Evolutionary conservation across 192 early-diverging fungal species (phyloP).

Genomic region (Gryganskiella cystojenkinii): DNA sequence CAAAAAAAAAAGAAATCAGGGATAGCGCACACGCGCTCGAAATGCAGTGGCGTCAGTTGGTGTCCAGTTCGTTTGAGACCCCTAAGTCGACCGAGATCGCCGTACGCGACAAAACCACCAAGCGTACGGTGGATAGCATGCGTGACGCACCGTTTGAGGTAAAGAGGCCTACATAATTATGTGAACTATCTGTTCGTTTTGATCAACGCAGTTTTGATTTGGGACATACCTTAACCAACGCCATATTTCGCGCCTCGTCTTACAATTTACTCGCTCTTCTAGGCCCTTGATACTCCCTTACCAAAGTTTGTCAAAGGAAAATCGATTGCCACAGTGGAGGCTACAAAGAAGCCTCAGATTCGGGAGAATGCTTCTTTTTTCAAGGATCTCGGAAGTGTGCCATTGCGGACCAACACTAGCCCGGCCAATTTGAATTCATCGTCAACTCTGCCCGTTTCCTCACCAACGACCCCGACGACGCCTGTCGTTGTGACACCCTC

Average conservation of each 20-base stretch:
- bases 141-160: constrained; percentile 7
- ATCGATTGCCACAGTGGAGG: not conserved
- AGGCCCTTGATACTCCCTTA: constrained; percentile 9
- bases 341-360: constrained; percentile 22
- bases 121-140: not conserved
- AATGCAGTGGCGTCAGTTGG: not conserved
- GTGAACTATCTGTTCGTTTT: too few species aligned
- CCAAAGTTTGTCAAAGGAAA: constrained; percentile 40
- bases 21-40: too few species aligned
- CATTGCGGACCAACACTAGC: not conserved
- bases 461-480: too few species aligned
- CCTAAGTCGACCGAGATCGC: not conserved
- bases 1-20: too few species aligned
- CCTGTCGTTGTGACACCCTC: not conserved
- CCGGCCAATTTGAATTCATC: not conserved
- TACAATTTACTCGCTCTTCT: too few species aligned
- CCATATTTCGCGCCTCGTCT: too few species aligned
- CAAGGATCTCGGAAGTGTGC: constrained; percentile 5
- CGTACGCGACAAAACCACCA: not conserved
- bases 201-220: too few species aligned
- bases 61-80: not conserved
- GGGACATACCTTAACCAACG: too few species aligned
- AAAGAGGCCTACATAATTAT: not conserved
- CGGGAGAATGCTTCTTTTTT: constrained; percentile 21
- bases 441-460: not conserved